phyloP scores from a whole-genome alignment of 2,329 filamentous ascomycete genomes.

The Amylocarpus encephaloides region DNA sequence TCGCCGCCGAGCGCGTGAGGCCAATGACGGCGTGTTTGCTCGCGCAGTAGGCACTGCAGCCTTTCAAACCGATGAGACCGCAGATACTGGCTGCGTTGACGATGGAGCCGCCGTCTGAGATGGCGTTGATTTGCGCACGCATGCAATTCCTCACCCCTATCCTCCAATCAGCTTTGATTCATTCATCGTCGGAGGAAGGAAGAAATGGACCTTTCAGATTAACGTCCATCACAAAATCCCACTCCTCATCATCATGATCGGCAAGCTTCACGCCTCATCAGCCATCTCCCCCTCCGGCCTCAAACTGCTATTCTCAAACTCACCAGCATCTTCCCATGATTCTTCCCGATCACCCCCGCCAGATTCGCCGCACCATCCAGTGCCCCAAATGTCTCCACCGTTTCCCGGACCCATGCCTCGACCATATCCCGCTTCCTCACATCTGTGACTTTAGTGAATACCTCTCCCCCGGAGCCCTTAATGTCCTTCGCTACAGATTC shows the following conservation, averaged over 20 bases:
- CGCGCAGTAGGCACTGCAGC: slow-evolving; percentile 26
- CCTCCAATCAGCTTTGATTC: slow-evolving; percentile 11
- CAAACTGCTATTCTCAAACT: slow-evolving; percentile 11
- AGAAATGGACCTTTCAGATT: slow-evolving; percentile 28
- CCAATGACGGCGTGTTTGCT: slow-evolving; percentile 32
- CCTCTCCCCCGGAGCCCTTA: slow-evolving; percentile 5
- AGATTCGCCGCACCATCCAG: slow-evolving; percentile 37
- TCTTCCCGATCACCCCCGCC: slow-evolving; percentile 26
- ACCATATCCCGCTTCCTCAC: slow-evolving; percentile 16
- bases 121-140: slow-evolving; percentile 40
- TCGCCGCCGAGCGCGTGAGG: slow-evolving; percentile 27
- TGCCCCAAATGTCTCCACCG: slow-evolving; percentile 30
- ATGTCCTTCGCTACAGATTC: slow-evolving; percentile 28
- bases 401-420: slow-evolving; percentile 31
- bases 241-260: slow-evolving; percentile 35
- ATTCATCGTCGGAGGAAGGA: background rate
- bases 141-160: slow-evolving; percentile 45
- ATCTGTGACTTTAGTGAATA: slow-evolving; percentile 2
- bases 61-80: slow-evolving; percentile 33
- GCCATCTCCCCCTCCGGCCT: background rate
- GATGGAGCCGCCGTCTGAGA: slow-evolving; percentile 46
- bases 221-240: slow-evolving; percentile 38
- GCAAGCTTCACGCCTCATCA: slow-evolving; percentile 7
- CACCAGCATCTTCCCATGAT: slow-evolving; percentile 9
- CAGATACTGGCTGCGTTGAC: slow-evolving; percentile 45